Conservation (phyloP, 768 basidiomycete genomes). For the Rubroboletus pulcherrimus region DNA sequence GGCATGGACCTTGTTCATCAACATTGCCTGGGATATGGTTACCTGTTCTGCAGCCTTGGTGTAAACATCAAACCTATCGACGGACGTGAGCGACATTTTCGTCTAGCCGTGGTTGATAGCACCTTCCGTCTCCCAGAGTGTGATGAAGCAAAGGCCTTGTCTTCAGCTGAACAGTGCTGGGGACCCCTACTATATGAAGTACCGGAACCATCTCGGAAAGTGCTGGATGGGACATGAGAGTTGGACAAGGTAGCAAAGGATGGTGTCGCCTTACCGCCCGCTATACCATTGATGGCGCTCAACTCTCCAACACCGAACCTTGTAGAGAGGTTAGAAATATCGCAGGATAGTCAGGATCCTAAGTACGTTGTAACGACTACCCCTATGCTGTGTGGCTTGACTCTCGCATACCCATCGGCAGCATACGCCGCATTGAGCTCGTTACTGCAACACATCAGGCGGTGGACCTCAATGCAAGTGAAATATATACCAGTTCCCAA, state of each 20-base stretch:
- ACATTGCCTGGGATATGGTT: slow-evolving; percentile 59
- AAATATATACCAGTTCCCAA: slow-evolving; percentile 69
- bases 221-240: slow-evolving; percentile 36
- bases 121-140: slow-evolving; percentile 82
- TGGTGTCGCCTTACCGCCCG: slow-evolving; percentile 48
- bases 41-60: slow-evolving; percentile 70
- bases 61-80: slow-evolving; percentile 75
- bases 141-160: slow-evolving; percentile 77
- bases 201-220: slow-evolving; percentile 89
- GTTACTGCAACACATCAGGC: slow-evolving; percentile 46
- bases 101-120: not conserved
- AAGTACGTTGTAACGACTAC: slow-evolving; percentile 75
- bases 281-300: slow-evolving; percentile 81
- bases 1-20: slow-evolving; percentile 53
- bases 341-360: too few relatives aligned
- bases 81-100: not conserved
- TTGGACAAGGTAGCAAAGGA: not conserved
- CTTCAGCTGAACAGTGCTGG: slow-evolving; percentile 70
- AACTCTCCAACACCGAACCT: slow-evolving; percentile 95
- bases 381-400: slow-evolving; percentile 70
- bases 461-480: not conserved
- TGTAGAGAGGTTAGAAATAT: not conserved
- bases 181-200: slow-evolving; percentile 82
- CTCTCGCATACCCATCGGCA: slow-evolving; percentile 88
- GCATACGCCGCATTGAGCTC: slow-evolving; percentile 89